Evolutionary conservation across 208 protist genomes (phyloP), one percentile per base, ranked within the genome.

Genomic region (Wallacemonas sp.): DNA sequence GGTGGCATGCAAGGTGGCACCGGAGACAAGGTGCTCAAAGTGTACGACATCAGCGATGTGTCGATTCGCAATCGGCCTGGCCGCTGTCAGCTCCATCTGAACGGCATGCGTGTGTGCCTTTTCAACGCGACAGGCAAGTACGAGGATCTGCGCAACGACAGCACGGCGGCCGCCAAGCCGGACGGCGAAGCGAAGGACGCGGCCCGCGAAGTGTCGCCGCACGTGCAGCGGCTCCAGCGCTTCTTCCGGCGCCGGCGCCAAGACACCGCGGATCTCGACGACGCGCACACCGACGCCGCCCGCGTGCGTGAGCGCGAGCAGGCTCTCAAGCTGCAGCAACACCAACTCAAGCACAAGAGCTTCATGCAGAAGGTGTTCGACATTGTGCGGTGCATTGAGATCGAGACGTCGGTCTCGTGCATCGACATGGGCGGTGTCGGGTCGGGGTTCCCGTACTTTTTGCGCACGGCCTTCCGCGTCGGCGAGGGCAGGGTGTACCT

Each of bases 111-210:
- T 0, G 27, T 93, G 3, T 87, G 79, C 46, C 43, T 96, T 1
- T 96, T 86, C 71, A 96, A 96, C 68, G 85, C 90, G 11, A 94
- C 90, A 0, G 78, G 81, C 24, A 93, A 90, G 65, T 96, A 96
- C 56, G 41, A 68, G 14, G 85, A 92, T 39, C 43, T 89, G 11
- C 70, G 67, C 6, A 62, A 57, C 27, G 43, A 49, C 29, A 54
- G 48, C 9, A 26, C 32, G 24, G 19, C n/a, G 38, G 47, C 23
- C 33, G 69, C 48, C 58, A 68, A 32, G 57, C 60, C 6, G 33
- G 2, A 4, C n/a, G 34, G 58, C 56, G 2, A n/a, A 34, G 17
- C 39, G 26, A 56, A 76, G 36, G 17, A 54, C 2, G 49, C 64
- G 34, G 41, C 19, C 9, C 41, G 34, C 33, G 52, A 70, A 16